phyloP scores from a whole-genome alignment of 768 basidiomycete species.

The Pleurotus platypus region DNA sequence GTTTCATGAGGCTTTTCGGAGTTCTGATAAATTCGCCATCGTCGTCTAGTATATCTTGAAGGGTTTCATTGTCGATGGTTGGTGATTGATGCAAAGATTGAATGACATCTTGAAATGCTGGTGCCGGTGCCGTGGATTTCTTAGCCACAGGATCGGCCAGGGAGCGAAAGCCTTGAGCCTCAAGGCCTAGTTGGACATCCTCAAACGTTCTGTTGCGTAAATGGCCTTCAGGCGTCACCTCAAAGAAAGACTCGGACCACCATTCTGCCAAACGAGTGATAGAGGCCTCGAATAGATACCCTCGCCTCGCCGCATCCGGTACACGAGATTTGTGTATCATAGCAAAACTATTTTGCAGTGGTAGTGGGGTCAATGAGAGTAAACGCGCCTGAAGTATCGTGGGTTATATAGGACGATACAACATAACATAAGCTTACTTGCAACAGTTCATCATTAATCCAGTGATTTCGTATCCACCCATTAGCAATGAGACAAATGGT shows the following conservation, averaged over 20 bases:
- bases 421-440: conserved; percentile 53
- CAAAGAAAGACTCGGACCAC: conserved; percentile 80
- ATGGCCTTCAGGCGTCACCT: conserved; percentile 59
- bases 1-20: conserved; percentile 90
- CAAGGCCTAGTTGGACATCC: conserved; percentile 52
- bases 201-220: conserved; percentile 76
- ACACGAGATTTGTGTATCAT: conserved; percentile 77
- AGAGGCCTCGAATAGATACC: conserved; percentile 84
- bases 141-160: conserved; percentile 17
- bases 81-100: conserved; percentile 41
- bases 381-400: conserved; percentile 66
- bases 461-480: conserved; percentile 72
- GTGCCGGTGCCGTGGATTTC: conserved; percentile 20
- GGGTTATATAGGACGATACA: neutral
- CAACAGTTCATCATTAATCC: conserved; percentile 78
- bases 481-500: conserved; percentile 78
- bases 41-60: conserved; percentile 19
- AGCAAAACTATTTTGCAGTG: conserved; percentile 76
- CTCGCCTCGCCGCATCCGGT: conserved; percentile 78
- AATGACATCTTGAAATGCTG: conserved; percentile 23
- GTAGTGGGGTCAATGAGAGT: conserved; percentile 79
- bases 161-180: conserved; percentile 23
- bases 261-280: conserved; percentile 71
- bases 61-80: conserved; percentile 10
- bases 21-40: conserved; percentile 70